Percentiles rank a stretch among this genome's conserved stretches.
These are phyloP conservation scores for Ceriops decandra DNA, from an alignment of 345 rosid genomes.

Conservation along the genomic window DNA sequence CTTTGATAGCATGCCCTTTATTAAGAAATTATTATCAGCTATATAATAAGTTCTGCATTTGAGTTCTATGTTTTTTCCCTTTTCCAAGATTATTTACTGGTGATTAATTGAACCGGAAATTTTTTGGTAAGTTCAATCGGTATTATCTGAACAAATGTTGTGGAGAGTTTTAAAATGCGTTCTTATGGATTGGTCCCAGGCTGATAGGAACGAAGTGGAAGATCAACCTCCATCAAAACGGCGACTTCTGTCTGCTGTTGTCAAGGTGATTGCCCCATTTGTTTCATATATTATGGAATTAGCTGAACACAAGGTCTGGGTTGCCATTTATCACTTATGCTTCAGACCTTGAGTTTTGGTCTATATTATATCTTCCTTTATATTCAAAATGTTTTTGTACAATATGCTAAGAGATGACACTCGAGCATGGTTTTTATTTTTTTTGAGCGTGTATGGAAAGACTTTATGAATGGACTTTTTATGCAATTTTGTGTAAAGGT, in stretches of 20 bases:
- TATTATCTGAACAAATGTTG: background rate
- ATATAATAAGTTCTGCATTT: background rate
- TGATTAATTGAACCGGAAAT: no score
- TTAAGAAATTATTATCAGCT: background rate
- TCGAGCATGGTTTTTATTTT: no score
- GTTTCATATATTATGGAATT: no score
- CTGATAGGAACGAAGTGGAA: constrained; percentile 59
- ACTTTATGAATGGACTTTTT: no score
- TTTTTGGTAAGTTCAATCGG: background rate
- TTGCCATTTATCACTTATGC: no score
- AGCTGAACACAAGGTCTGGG: no score
- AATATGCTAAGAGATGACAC: background rate
- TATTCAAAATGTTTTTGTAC: background rate
- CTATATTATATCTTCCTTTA: background rate
- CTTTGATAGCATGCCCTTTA: background rate
- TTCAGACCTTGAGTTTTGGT: background rate
- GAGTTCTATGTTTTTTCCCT: background rate
- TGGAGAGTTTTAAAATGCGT: background rate
- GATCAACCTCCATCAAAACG: constrained; percentile 89
- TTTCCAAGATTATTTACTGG: no score
- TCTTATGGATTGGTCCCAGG: constrained; percentile 39
- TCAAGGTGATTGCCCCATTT: constrained; percentile 51
- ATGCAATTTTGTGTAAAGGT: constrained; percentile 35
- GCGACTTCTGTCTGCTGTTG: constrained; percentile 84
- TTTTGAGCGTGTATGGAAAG: background rate